Base-by-base conservation (phyloP, 2,329 filamentous ascomycete species). In the Sporothrix inflata region DNA sequence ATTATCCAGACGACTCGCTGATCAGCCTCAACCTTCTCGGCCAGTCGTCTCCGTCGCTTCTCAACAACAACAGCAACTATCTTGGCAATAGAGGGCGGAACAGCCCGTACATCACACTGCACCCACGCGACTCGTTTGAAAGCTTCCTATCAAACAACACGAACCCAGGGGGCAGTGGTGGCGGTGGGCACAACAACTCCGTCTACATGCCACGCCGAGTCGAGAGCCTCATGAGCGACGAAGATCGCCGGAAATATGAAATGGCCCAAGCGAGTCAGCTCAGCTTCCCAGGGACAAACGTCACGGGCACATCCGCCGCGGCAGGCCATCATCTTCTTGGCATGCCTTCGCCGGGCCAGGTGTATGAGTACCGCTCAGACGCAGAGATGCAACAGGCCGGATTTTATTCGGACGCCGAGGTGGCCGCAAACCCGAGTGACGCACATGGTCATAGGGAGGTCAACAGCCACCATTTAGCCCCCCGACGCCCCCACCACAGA, bases 211-310 rank as follows among this genome's bases (percentile, higher is more conserved):
- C 92, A 0, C 86, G 88, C 14, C 85, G 88, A 55, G 89, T 94
- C 65, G 91, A 94, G 77, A 92, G 87, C 77, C 88, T 95, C 77
- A 92, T 97, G 88, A 89, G 89, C 74, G 90, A 91, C 7, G 92
- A 96, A 79, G 92, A 95, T 78, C 87, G 89, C 47, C 87, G 86
- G 75, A 92, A 93, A 77, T 93, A 94, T 78, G 87, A 90, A 77
- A 87, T 92, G 77, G 89, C 90, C 1, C 91, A 92, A 78, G 85
- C 86, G 55, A 85, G 81, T 71, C 85, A 87, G 76, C 78, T 81
- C 47, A 81, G 78, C 72, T 78, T 80, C 47, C 80, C 80, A 67
- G 51, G 34, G 11, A 34, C 80, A 21, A 79, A 77, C 57, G 78
- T 76, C 40, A 78, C 78, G 14, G 69, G 61, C 16, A 45, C 24